Evolutionary conservation across 1,284 basidiomycete species (phyloP).

Genomic region (Trametes hirsuta): DNA sequence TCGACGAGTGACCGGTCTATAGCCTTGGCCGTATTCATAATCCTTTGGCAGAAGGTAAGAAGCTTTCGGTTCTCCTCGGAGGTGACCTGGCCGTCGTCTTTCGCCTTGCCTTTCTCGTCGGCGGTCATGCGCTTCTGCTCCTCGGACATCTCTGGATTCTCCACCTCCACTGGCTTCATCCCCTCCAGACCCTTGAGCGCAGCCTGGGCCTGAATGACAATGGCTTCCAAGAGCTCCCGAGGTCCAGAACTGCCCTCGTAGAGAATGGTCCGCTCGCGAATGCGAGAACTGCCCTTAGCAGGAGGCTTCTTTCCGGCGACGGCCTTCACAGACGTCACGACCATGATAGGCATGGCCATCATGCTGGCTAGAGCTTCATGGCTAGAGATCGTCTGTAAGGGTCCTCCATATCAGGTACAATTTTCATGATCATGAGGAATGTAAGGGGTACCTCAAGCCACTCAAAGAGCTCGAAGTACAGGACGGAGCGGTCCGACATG

Average conservation of each 20-base stretch:
- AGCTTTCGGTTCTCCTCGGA: constrained; percentile 74
- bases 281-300: constrained; percentile 45
- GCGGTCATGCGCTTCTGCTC: constrained; percentile 81
- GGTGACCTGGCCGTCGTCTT: constrained; percentile 45
- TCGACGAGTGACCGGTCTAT: constrained; percentile 86
- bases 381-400: constrained; percentile 76
- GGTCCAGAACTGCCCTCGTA: constrained; percentile 91
- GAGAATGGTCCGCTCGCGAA: constrained; percentile 76
- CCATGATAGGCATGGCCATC: constrained; percentile 97
- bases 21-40: constrained; percentile 74
- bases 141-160: constrained; percentile 69
- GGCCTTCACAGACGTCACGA: constrained; percentile 67
- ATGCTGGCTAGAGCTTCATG: constrained; percentile 90
- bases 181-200: constrained; percentile 84
- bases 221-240: constrained; percentile 85
- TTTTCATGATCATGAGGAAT: constrained; percentile 3
- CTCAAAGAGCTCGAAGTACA: constrained; percentile 89
- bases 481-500: constrained; percentile 83
- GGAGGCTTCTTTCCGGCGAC: constrained; percentile 54
- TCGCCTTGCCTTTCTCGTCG: constrained; percentile 62
- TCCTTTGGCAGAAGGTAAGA: constrained; percentile 74
- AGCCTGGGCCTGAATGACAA: constrained; percentile 87
- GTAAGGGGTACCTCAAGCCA: constrained; percentile 82
- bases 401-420: constrained; percentile 1
- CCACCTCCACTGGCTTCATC: constrained; percentile 49